A percentile compares a stretch with the other conserved stretches of the same genome.
Conservation (phyloP, 306 rosid species). For the Trifolium pratense region DNA sequence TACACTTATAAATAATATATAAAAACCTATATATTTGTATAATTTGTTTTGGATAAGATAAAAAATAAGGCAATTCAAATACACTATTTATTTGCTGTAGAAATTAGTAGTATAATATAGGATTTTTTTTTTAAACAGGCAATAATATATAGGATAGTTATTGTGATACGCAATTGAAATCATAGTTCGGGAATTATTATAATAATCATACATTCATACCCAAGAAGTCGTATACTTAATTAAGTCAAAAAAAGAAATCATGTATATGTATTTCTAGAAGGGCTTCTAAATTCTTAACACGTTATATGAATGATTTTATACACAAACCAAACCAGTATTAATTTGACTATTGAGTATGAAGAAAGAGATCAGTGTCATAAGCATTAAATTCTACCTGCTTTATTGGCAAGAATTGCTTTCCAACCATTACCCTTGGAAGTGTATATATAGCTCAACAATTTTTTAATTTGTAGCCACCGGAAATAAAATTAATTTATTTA, state of each 20-base stretch:
- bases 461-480: not conserved
- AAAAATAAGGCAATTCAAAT: no score
- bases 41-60: no score
- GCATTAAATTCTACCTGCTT: not conserved
- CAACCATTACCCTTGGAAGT: not conserved
- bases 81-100: no score
- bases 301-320: not conserved
- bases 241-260: not conserved
- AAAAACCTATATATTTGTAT: no score
- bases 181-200: not conserved
- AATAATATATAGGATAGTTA: no score
- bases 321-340: not conserved
- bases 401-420: not conserved
- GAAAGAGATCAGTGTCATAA: not conserved
- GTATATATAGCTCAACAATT: not conserved
- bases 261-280: conserved; percentile 6
- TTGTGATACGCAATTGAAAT: not conserved
- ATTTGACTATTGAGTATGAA: conserved; percentile 7
- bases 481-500: not conserved
- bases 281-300: conserved; percentile 2
- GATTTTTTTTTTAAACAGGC: no score
- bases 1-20: no score
- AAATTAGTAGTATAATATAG: no score
- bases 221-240: not conserved
- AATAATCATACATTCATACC: not conserved